Base-by-base conservation (phyloP, 2,329 filamentous ascomycete genomes). In the Bipolaris gigantea region DNA sequence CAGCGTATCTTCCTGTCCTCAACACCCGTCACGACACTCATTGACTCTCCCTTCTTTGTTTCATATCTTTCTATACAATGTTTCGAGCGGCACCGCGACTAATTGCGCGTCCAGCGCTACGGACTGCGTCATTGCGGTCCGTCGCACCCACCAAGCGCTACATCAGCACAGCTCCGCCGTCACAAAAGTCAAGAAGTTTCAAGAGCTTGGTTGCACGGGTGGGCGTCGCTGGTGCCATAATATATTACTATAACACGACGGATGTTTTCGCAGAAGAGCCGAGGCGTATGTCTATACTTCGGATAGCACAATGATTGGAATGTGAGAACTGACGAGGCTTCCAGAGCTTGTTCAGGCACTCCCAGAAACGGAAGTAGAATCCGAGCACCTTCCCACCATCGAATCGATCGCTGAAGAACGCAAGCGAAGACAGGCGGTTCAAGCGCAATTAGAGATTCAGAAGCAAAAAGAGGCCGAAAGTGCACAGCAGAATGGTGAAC, bases 161-260 rank as follows among this genome's bases (percentile, higher is more conserved):
- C 69, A 75, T 85, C 67, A 86, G 80, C 78, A 84, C 81, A 62
- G 78, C 79, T 58, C 77, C 81, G 50, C 79, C 88, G 3, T 80
- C 85, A 61, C 79, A 84, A 69, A 89, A 86, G 77, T 85, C 85
- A 66, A 80, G 90, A 73, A 89, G 86, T 72, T 96, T 90, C 89
- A 96, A 92, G 82, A 88, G 86, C 73, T 81, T 86, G 47, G 82
- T 81, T 4, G 73, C 84, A 66, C 84, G 93, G 79, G 88, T 91
- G 84, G 90, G 86, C 61, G 72, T 94, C 51, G 92, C 90, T 0
- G 81, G 80, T 55, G 90, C 83, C 18, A 86, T 88, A 41, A 78
- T 97, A 45, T 99, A 97, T 79, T 97, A 90, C 76, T 99, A 97
- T 76, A 96, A 92, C 79, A 97, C 92, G 7, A 93, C 88, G 69